phyloP scores from a whole-genome alignment of 306 rosid species.

The Fagus crenata region DNA sequence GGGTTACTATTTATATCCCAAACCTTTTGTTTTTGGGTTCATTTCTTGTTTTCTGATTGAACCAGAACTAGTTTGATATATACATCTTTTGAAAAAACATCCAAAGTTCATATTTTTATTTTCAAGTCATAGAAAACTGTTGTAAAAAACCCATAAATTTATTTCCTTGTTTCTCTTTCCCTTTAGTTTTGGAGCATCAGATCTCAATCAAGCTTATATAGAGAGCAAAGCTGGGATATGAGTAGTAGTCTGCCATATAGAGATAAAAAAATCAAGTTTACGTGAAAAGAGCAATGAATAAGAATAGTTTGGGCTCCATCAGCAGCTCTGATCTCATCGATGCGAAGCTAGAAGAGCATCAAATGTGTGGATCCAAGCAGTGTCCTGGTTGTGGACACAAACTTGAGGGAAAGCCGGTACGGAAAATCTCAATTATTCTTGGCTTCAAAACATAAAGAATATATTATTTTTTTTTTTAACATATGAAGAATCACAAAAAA shows the following conservation, averaged over 20 bases:
- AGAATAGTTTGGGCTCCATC: slow-evolving; percentile 49
- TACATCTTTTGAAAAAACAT: slow-evolving; percentile 16
- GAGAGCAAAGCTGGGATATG: slow-evolving; percentile 40
- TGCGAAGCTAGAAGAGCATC: slow-evolving; percentile 96
- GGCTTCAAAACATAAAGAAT: slow-evolving; percentile 34
- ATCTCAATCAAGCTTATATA: slow-evolving; percentile 24
- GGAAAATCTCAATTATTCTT: slow-evolving; percentile 39
- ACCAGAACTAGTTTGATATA: slow-evolving; percentile 18
- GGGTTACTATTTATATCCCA: neutral
- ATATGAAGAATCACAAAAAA: slow-evolving; percentile 25
- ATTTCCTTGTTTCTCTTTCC: slow-evolving; percentile 9
- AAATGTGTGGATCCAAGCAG: slow-evolving; percentile 93
- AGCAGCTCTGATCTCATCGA: slow-evolving; percentile 86
- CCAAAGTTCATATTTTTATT: slow-evolving; percentile 11
- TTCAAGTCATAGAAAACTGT: slow-evolving; percentile 15
- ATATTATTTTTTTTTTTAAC: neutral
- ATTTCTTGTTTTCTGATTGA: slow-evolving; percentile 27
- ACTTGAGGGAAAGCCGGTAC: slow-evolving; percentile 84
- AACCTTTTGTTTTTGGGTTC: neutral
- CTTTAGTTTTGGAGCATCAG: neutral
- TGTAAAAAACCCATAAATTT: slow-evolving; percentile 18
- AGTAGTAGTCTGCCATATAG: neutral
- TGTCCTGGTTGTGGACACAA: slow-evolving; percentile 97
- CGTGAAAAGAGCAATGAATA: slow-evolving; percentile 41
- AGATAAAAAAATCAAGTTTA: neutral